These are phyloP conservation scores for Starmerella apicola DNA, from an alignment of 805 yeast genomes.

Conservation along the genomic window DNA sequence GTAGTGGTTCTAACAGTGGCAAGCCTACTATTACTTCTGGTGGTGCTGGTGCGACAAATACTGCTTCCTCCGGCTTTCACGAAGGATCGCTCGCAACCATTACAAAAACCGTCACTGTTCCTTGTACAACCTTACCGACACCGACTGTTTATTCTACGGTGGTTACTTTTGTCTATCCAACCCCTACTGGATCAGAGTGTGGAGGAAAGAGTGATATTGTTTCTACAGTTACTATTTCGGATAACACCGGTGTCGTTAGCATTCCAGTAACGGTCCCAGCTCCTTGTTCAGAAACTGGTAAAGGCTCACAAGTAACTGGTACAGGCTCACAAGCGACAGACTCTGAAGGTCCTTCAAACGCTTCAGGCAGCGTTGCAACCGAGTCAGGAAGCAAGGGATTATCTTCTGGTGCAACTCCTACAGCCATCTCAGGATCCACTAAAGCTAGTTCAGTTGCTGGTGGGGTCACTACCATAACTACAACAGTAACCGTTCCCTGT, in stretches of 20 bases:
- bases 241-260: conserved; percentile 4
- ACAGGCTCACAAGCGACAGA: too few species aligned
- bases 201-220: neutral
- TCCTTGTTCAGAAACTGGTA: too few species aligned
- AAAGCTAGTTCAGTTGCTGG: neutral
- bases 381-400: neutral
- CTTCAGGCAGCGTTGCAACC: too few species aligned
- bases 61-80: neutral
- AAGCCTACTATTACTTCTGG: neutral
- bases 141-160: conserved; percentile 15
- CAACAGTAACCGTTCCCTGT: conserved; percentile 12
- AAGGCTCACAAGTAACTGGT: too few species aligned
- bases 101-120: conserved; percentile 5
- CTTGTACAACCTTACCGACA: conserved; percentile 7
- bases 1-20: neutral
- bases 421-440: neutral
- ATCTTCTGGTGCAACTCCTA: neutral
- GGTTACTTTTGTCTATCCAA: conserved; percentile 9
- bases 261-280: conserved; percentile 9
- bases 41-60: conserved; percentile 1
- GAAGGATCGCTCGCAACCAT: neutral
- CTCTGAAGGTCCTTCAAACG: too few species aligned
- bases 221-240: conserved; percentile 8
- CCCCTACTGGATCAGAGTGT: conserved; percentile 8
- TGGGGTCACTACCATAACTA: conserved; percentile 6